These are phyloP conservation scores for Oryza meyeriana DNA, from an alignment of 176 grass and related monocot genomes.

Conservation along the genomic window DNA sequence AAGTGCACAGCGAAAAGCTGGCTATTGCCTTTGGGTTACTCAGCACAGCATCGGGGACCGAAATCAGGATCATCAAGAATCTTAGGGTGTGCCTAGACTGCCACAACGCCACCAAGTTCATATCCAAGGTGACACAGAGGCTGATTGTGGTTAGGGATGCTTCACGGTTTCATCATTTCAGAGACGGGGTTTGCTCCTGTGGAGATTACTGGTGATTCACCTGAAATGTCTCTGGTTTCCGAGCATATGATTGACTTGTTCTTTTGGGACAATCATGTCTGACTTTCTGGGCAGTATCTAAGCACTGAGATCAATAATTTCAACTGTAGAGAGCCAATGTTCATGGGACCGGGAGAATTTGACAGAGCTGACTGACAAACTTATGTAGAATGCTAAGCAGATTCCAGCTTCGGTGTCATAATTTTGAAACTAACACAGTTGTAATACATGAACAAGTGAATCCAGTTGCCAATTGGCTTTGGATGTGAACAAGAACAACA, in stretches of 20 bases:
- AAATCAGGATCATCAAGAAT: constrained; percentile 75
- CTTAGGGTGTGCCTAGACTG: constrained; percentile 66
- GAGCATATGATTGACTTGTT: neutral
- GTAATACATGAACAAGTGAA: neutral
- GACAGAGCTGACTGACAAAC: neutral
- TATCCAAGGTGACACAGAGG: constrained; percentile 57
- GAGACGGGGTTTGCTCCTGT: constrained; percentile 51
- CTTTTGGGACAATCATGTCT: neutral
- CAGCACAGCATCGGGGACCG: constrained; percentile 46
- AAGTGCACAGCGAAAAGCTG: constrained; percentile 51
- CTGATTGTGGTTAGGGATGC: constrained; percentile 63
- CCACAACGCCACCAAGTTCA: constrained; percentile 59
- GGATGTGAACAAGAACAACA: neutral
- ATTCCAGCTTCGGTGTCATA: neutral
- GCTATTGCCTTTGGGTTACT: constrained; percentile 50
- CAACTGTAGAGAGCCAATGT: neutral
- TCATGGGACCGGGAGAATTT: neutral
- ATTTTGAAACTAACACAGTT: neutral
- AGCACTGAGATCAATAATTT: neutral
- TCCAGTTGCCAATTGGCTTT: neutral
- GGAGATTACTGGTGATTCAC: constrained; percentile 55
- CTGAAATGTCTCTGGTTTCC: neutral
- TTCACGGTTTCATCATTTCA: constrained; percentile 47
- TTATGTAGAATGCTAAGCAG: neutral
- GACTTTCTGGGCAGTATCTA: neutral